phyloP scores from a whole-genome alignment of 2,329 filamentous ascomycete genomes.

The Verticillium alfalfae region DNA sequence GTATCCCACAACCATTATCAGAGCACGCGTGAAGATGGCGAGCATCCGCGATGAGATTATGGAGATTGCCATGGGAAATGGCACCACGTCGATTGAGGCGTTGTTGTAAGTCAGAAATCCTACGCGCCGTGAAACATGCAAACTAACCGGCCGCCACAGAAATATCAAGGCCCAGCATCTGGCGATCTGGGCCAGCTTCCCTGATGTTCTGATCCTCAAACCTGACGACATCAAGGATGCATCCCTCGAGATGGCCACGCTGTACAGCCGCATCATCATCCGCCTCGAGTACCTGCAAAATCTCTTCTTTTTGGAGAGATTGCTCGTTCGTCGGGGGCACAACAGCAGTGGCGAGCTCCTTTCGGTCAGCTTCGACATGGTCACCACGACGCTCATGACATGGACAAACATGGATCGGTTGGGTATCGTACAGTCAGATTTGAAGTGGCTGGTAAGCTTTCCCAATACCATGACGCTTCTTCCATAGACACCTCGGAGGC shows the following conservation, averaged over 20 bases:
- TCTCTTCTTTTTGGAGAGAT: slow-evolving; percentile 52
- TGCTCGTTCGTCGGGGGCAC: slow-evolving; percentile 40
- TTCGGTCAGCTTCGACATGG: slow-evolving; percentile 40
- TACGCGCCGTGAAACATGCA: neutral
- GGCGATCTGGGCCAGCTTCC: slow-evolving; percentile 24
- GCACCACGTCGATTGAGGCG: slow-evolving; percentile 27
- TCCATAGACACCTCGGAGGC: too few relatives aligned
- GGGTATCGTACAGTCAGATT: slow-evolving; percentile 31
- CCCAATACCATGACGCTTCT: too few relatives aligned
- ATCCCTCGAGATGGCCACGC: slow-evolving; percentile 16
- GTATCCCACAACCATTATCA: slow-evolving; percentile 34
- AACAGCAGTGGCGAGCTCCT: slow-evolving; percentile 32
- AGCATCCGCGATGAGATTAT: slow-evolving; percentile 53
- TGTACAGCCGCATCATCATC: slow-evolving; percentile 40
- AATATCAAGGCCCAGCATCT: slow-evolving; percentile 28
- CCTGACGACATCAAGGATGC: slow-evolving; percentile 29
- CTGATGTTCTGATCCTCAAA: slow-evolving; percentile 30
- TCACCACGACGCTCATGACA: slow-evolving; percentile 36
- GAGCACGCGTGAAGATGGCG: slow-evolving; percentile 41
- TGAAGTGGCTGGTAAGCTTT: slow-evolving; percentile 41
- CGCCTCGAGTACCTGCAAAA: slow-evolving; percentile 49
- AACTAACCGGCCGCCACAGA: slow-evolving; percentile 12
- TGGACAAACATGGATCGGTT: slow-evolving; percentile 46
- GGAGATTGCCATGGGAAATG: slow-evolving; percentile 45
- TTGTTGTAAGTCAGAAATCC: slow-evolving; percentile 14